Evolutionary conservation across 129 eudicot genomes (phyloP).

Genomic region (Centrapalus pauciflorus): DNA sequence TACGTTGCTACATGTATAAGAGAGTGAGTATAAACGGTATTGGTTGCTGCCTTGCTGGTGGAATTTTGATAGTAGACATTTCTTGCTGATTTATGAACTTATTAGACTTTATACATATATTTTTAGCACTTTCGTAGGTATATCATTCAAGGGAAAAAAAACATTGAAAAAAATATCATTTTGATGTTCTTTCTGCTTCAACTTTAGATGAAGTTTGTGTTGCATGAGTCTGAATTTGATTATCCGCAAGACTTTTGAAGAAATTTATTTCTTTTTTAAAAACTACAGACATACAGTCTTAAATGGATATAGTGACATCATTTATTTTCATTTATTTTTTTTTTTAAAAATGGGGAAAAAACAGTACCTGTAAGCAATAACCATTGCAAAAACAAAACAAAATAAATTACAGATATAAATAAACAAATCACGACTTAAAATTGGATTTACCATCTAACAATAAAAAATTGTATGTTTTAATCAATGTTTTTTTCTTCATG

Average conservation of each 20-base stretch:
- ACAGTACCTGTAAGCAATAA: too few relatives aligned
- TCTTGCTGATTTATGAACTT: neutral
- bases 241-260: neutral
- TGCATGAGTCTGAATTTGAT: neutral
- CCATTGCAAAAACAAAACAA: too few relatives aligned
- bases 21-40: neutral
- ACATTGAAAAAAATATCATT: slow-evolving; percentile 4
- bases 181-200: neutral
- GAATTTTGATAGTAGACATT: slow-evolving; percentile 10
- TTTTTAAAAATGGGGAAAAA: too few relatives aligned
- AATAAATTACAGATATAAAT: too few relatives aligned
- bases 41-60: slow-evolving; percentile 22
- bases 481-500: too few relatives aligned
- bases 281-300: too few relatives aligned
- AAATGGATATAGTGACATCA: too few relatives aligned
- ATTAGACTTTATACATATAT: neutral
- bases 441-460: too few relatives aligned
- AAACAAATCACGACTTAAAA: too few relatives aligned
- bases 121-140: slow-evolving; percentile 12
- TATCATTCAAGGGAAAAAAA: slow-evolving; percentile 12
- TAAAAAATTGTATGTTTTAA: too few relatives aligned
- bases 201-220: neutral
- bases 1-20: slow-evolving; percentile 24
- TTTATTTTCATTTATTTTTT: too few relatives aligned
- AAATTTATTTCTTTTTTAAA: neutral